These are phyloP conservation scores for Fusarium albidum DNA, from an alignment of 2,329 filamentous ascomycete species.

Conservation along the genomic window DNA sequence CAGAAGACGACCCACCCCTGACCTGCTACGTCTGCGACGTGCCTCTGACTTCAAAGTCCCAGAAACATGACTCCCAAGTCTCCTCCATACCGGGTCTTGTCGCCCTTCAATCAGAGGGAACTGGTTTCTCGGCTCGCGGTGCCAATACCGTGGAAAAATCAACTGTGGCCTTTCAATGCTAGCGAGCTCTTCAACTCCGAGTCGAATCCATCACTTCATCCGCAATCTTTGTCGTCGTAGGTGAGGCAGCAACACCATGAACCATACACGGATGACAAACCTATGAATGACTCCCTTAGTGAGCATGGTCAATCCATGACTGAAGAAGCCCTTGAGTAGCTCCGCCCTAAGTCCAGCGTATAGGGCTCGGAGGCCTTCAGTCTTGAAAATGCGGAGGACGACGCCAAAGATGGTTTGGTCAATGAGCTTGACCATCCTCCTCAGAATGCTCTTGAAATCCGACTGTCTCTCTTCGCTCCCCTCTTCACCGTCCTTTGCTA, in stretches of 20 bases:
- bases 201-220: conserved; percentile 23
- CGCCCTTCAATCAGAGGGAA: conserved; percentile 84
- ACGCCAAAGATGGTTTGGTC: conserved; percentile 68
- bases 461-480: conserved; percentile 2
- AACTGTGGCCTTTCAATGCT: conserved; percentile 86
- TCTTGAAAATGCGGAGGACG: conserved; percentile 64
- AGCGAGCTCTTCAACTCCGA: conserved; percentile 12
- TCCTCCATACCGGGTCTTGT: conserved; percentile 76
- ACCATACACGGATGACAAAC: conserved; percentile 76
- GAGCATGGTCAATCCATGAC: conserved; percentile 87
- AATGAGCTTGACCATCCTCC: conserved; percentile 33
- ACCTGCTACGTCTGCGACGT: conserved; percentile 87
- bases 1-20: conserved; percentile 56
- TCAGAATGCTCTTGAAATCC: conserved; percentile 11
- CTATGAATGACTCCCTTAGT: conserved; percentile 82
- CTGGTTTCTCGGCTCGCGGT: conserved; percentile 90
- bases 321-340: conserved; percentile 83
- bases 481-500: conserved; percentile 9
- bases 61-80: conserved; percentile 57
- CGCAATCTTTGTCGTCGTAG: conserved; percentile 35
- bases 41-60: conserved; percentile 67
- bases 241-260: conserved; percentile 51
- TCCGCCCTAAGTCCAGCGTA: conserved; percentile 82
- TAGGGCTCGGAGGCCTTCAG: conserved; percentile 73
- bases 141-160: conserved; percentile 81